These are phyloP conservation scores for Crepidotus sp. DNA, from an alignment of 1,284 basidiomycete genomes.

Conservation along the genomic window DNA sequence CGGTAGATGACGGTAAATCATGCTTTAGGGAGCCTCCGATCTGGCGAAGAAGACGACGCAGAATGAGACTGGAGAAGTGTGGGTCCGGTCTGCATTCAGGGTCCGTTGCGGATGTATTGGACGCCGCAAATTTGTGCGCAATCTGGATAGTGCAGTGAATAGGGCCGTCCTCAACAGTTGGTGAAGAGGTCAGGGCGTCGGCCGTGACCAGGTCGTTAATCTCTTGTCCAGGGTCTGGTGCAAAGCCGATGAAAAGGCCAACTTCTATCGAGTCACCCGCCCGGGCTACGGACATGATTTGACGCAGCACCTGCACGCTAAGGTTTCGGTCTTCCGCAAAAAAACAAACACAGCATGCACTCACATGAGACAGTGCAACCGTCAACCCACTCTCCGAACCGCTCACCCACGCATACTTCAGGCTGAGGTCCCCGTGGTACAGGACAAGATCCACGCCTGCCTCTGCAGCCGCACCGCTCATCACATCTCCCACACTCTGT, in stretches of 20 bases:
- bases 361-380: constrained; percentile 76
- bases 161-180: constrained; percentile 21
- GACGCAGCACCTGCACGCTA: constrained; percentile 64
- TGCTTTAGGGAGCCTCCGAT: constrained; percentile 52
- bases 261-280: constrained; percentile 82
- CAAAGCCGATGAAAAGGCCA: constrained; percentile 60
- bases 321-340: constrained; percentile 16
- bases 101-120: constrained; percentile 18
- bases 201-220: constrained; percentile 17
- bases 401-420: constrained; percentile 76
- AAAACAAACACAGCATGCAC: constrained; percentile 25
- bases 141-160: constrained; percentile 50
- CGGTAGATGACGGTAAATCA: constrained; percentile 37
- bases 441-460: constrained; percentile 80
- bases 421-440: constrained; percentile 77
- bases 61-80: constrained; percentile 51
- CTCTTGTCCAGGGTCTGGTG: constrained; percentile 16
- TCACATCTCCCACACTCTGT: constrained; percentile 61
- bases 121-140: constrained; percentile 29
- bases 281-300: constrained; percentile 62
- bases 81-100: constrained; percentile 38
- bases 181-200: constrained; percentile 17
- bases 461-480: constrained; percentile 79
- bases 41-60: constrained; percentile 58
- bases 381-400: constrained; percentile 80